Evolutionary conservation across 176 grass and related monocot genomes (phyloP), one percentile per base, ranked within the genome.

Genomic region (Carex scoparia): DNA sequence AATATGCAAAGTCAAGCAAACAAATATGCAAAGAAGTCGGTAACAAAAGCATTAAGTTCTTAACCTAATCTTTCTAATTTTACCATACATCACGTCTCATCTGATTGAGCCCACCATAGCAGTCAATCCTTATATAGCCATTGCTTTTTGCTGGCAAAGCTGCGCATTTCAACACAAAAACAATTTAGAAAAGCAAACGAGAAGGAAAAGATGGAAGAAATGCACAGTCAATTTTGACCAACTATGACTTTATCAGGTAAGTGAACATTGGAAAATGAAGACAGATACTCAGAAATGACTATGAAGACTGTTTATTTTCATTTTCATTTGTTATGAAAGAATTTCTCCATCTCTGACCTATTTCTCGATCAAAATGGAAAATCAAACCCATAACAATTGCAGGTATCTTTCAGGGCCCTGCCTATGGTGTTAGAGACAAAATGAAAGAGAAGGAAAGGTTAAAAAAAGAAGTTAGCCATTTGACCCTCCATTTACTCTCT

Each of bases 41-140:
- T 44, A 58, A 85, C 23, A 84, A 87, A 81, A 84, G 66, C 79
- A 64, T 6, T 4, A 79, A 94, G 55, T 63, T 68, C 85, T 71
- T 89, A 66, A 38, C 38, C 65, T 75, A 85, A 85, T 70, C 11
- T 38, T 38, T 90, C 10, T 84, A 90, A 33, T 32, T 78, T 77
- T 78, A 78, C 74, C 93, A 23, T 90, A 99, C 93, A 94, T 94
- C 97, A 80, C 93, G 97, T 89, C 97, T 89, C 87, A 99, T 91
- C 84, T 99, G 97, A 85, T 99, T 99, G 57, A 96, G 97, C 59
- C 97, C 93, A 30, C 97, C 97, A 48, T 80, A 99, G 90, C 97
- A 99, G 31, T 96, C 90, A 32, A 99, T 88, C 73, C 97, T 79
- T 69, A 99, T 76, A 89, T 91, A 96, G 14, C 97, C 93, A 53